Evolutionary conservation across 352 stramenopile species (phyloP), one percentile per base, ranked within the genome.

Genomic region (Pythium aristosporum): DNA sequence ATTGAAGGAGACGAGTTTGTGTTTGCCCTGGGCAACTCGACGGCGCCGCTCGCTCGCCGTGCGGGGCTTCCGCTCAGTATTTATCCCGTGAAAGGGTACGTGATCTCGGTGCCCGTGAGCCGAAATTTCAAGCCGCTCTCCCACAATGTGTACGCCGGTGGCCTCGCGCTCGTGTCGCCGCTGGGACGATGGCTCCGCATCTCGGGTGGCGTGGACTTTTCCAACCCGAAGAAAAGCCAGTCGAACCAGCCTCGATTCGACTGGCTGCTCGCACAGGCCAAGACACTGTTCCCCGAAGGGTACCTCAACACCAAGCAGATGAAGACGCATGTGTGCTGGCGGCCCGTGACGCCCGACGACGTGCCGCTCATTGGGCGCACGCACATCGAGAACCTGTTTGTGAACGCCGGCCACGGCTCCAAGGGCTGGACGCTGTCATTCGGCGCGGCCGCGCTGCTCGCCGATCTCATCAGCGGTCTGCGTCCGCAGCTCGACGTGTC

Each of bases 1-100:
- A 95, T 95, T 56, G 87, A 95, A 76, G 87, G 85, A 48, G 87
- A 95, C 59, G 82, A 92, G 67, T 95, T 95, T 51, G 87, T 95
- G 34, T 70, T 95, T 37, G 87, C 87, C 28, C 65, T 95, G 0
- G 87, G 87, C 57, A 95, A 95, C 64, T 81, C 80, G 11, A 94
- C 85, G 20, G 80, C 77, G 12, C 68, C 78, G 20, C 70, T 95
- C 36, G 85, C 85, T 1, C 78, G 79, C 53, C 78, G 79, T 57
- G 85, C 85, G 25, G 85, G 87, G 4, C 36, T 95, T 21, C 91
- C 89, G 34, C 62, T 95, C 37, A 85, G 77, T 39, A 92, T 94
- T 43, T 94, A 95, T 63, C 83, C 87, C 1, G 80, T 95, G 32
- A 94, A 92, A 52, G 85, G 87, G 13, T 95, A 95, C 65, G 80